These are phyloP conservation scores for Arachis monticola DNA, from an alignment of 331 rosid species.

Conservation along the genomic window DNA sequence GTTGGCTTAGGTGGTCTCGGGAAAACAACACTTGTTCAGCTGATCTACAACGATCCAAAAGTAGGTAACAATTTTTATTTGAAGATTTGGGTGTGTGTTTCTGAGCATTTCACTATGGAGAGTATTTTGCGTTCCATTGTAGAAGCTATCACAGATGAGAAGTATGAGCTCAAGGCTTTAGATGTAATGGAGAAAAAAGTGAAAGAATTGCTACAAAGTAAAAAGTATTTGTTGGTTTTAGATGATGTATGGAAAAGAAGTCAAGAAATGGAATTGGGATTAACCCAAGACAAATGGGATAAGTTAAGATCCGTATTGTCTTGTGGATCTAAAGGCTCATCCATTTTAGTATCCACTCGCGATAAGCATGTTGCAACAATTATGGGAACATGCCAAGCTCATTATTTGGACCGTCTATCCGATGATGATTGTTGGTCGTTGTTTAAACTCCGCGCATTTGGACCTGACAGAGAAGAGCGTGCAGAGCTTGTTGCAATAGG, in stretches of 20 bases:
- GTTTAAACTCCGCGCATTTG: no score
- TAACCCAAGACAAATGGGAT: background rate
- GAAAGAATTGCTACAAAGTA: background rate
- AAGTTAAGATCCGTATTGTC: constrained; percentile 1
- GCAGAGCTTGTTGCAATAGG: constrained; percentile 5
- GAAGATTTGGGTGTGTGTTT: constrained; percentile 2
- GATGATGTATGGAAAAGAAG: no score
- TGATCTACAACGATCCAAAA: background rate
- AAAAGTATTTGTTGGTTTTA: no score
- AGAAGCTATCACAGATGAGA: background rate
- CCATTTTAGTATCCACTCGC: constrained; percentile 24
- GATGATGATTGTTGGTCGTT: no score
- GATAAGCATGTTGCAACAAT: constrained; percentile 10
- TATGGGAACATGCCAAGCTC: no score
- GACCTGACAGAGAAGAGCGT: no score
- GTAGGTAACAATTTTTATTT: background rate
- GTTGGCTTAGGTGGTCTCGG: no score
- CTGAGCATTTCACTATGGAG: background rate
- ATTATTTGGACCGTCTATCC: no score
- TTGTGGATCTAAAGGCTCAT: constrained; percentile 9
- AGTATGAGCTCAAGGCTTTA: background rate
- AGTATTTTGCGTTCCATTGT: background rate
- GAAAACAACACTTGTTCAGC: no score
- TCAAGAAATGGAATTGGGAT: no score
- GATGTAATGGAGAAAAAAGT: background rate